phyloP scores from a whole-genome alignment of 805 yeast genomes.

The Metschnikowia vanudenii region DNA sequence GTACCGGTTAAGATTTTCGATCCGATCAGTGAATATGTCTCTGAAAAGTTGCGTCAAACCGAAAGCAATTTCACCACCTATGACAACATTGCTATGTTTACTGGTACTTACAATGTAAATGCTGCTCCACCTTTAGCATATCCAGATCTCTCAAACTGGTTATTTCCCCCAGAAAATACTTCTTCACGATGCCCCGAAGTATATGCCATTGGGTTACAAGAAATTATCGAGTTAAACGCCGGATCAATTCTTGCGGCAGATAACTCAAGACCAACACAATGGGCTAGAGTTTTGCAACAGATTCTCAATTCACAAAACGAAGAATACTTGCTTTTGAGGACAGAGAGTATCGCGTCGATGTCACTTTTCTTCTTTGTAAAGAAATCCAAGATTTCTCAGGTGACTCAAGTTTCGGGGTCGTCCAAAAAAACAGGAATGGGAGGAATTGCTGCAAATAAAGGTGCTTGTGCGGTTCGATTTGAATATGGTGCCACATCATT shows the following conservation, averaged over 20 bases:
- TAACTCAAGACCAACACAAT: conserved; percentile 67
- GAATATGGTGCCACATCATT: conserved; percentile 72
- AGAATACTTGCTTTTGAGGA: conserved; percentile 61
- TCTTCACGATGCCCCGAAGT: conserved; percentile 60
- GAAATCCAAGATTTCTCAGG: conserved; percentile 34
- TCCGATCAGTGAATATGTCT: conserved; percentile 85
- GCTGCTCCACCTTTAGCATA: conserved; percentile 53
- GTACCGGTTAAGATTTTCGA: conserved; percentile 73
- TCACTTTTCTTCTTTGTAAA: conserved; percentile 63
- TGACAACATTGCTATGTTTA: conserved; percentile 60
- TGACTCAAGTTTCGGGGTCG: conserved; percentile 91
- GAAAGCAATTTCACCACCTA: conserved; percentile 57
- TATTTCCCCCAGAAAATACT: conserved; percentile 64
- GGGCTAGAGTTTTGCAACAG: conserved; percentile 68
- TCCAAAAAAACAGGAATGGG: conserved; percentile 93
- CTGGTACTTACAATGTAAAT: conserved; percentile 86
- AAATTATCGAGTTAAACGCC: conserved; percentile 88
- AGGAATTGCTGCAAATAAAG: conserved; percentile 96
- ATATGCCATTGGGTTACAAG: conserved; percentile 90
- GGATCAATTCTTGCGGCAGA: conserved; percentile 88
- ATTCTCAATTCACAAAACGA: conserved; percentile 53
- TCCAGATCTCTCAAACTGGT: conserved; percentile 70
- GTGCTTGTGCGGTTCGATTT: conserved; percentile 91
- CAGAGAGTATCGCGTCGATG: conserved; percentile 74
- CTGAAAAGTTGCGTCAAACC: conserved; percentile 52